Percentiles rank a stretch among this genome's conserved stretches.
These are phyloP conservation scores for Mortierella sp. DNA, from an alignment of 371 early-diverging fungal species.

Conservation along the genomic window DNA sequence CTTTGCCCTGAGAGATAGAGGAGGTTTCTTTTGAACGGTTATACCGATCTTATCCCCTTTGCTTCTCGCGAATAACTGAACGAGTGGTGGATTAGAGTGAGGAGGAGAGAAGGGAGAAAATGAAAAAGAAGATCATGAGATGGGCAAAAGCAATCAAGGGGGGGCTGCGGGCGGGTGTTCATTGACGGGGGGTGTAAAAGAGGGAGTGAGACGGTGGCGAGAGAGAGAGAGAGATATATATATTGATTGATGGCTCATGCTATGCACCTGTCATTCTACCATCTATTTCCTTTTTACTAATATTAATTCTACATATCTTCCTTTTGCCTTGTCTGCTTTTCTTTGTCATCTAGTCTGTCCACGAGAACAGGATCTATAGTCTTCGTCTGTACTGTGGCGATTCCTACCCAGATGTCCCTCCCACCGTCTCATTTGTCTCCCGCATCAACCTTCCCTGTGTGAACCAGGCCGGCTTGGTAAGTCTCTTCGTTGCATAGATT, in stretches of 20 bases:
- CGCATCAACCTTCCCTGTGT: slow-evolving; percentile 93
- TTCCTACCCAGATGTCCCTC: slow-evolving; percentile 89
- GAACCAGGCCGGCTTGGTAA: slow-evolving; percentile 85
- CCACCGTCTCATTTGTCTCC: slow-evolving; percentile 84
- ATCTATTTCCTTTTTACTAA: not conserved
- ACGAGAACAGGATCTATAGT: slow-evolving; percentile 95
- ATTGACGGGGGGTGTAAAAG: too few species aligned
- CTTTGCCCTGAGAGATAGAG: not conserved
- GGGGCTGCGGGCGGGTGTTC: too few species aligned
- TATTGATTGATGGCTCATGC: not conserved
- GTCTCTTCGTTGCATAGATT: not conserved
- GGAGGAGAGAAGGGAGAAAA: not conserved
- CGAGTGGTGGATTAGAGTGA: not conserved
- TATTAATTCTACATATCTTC: not conserved
- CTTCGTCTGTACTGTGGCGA: slow-evolving; percentile 87
- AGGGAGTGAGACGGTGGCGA: not conserved
- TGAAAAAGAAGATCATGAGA: not conserved
- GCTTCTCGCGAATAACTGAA: too few species aligned
- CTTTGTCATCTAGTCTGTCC: slow-evolving; percentile 78
- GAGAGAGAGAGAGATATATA: not conserved
- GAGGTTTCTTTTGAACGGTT: not conserved
- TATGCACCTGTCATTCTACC: not conserved
- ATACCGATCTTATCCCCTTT: too few species aligned
- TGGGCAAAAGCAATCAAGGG: not conserved
- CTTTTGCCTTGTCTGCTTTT: not conserved